Conservation (phyloP, 176 grass and related monocot species). For the Aegilops longissima region DNA sequence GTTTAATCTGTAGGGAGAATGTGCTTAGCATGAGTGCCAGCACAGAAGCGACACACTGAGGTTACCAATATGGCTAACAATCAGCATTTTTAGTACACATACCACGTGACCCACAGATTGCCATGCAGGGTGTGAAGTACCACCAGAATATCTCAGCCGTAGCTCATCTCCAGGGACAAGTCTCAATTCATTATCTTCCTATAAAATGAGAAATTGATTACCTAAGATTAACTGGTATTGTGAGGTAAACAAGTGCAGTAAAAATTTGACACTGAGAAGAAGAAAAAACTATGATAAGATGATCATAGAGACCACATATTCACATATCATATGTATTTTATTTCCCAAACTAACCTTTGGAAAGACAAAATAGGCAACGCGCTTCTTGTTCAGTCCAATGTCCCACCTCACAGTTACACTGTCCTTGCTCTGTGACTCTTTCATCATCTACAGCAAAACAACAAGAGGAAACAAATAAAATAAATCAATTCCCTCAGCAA, state of each 20-base stretch:
- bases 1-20: conserved; percentile 78
- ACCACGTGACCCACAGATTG: conserved; percentile 99
- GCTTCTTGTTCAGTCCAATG: conserved; percentile 97
- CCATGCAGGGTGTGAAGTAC: conserved; percentile 91
- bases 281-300: background rate
- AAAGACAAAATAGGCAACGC: conserved; percentile 97
- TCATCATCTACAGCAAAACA: conserved; percentile 81
- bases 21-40: conserved; percentile 29
- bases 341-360: conserved; percentile 73
- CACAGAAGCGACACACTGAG: background rate
- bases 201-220: conserved; percentile 37
- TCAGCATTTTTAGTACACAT: conserved; percentile 31
- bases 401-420: conserved; percentile 96
- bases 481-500: background rate
- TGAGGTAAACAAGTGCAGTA: conserved; percentile 9
- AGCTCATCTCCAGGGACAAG: conserved; percentile 99
- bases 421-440: conserved; percentile 99
- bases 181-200: conserved; percentile 99
- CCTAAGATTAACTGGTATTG: conserved; percentile 1
- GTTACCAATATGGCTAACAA: conserved; percentile 2
- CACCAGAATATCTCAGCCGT: conserved; percentile 88
- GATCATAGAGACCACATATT: background rate
- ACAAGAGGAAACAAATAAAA: conserved; percentile 11
- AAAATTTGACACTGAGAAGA: background rate
- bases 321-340: background rate